A percentile compares a stretch with the other conserved stretches of the same genome.
These are phyloP conservation scores for Bryoerythrophyllum caledonicum DNA, from an alignment of 225 moss, liverwort and hornwort genomes.

Conservation along the genomic window DNA sequence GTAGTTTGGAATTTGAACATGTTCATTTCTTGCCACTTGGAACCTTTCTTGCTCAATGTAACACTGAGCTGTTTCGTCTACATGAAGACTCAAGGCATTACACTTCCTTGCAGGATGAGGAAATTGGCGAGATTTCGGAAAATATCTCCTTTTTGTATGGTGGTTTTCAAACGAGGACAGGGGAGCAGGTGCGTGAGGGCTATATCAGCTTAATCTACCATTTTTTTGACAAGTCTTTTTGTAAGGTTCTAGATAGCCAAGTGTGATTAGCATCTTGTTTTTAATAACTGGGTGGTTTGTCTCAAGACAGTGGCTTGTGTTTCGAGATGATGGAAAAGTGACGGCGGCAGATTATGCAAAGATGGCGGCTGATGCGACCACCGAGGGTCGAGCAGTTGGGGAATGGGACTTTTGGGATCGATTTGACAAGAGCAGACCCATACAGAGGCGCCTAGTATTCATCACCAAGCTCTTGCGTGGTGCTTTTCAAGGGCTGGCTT, in stretches of 20 bases:
- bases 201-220: background rate
- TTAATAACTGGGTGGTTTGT: slow-evolving; percentile 28
- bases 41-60: background rate
- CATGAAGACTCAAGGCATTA: background rate
- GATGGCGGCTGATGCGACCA: slow-evolving; percentile 71
- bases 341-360: slow-evolving; percentile 92
- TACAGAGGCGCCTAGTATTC: slow-evolving; percentile 68
- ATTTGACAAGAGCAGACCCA: slow-evolving; percentile 74
- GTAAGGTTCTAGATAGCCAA: background rate
- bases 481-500: slow-evolving; percentile 77
- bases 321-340: slow-evolving; percentile 80
- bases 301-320: slow-evolving; percentile 85
- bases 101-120: slow-evolving; percentile 53
- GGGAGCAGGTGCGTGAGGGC: slow-evolving; percentile 72
- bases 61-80: background rate
- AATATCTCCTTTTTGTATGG: slow-evolving; percentile 72
- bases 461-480: slow-evolving; percentile 88
- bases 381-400: slow-evolving; percentile 70
- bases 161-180: slow-evolving; percentile 89
- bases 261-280: background rate
- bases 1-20: background rate
- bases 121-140: slow-evolving; percentile 38
- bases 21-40: background rate
- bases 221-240: background rate
- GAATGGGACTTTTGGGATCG: slow-evolving; percentile 97